Evolutionary conservation across 805 yeast genomes (phyloP).

Genomic region (Huiozyma naganishii): DNA sequence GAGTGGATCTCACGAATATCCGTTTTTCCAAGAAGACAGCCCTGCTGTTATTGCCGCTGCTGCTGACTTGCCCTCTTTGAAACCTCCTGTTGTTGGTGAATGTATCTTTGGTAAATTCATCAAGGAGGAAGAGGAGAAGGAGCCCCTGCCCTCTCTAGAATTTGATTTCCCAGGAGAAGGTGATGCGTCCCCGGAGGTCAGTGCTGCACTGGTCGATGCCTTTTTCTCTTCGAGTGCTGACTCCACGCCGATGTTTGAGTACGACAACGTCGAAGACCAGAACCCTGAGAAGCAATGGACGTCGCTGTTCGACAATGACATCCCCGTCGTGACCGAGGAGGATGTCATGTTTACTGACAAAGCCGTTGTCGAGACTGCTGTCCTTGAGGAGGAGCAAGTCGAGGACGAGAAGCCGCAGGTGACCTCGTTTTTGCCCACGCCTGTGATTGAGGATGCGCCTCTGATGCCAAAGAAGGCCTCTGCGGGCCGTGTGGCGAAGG

Average conservation of each 20-base stretch:
- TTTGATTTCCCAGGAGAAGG: slow-evolving; percentile 1
- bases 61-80: background rate
- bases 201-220: slow-evolving; percentile 56
- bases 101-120: slow-evolving; percentile 19
- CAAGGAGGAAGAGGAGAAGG: slow-evolving; percentile 4
- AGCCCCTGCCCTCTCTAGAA: slow-evolving; percentile 1
- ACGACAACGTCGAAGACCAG: slow-evolving; percentile 16
- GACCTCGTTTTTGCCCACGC: slow-evolving; percentile 26
- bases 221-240: slow-evolving; percentile 31
- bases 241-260: slow-evolving; percentile 53
- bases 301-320: slow-evolving; percentile 43
- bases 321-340: slow-evolving; percentile 30
- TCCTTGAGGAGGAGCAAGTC: slow-evolving; percentile 2
- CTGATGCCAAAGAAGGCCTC: slow-evolving; percentile 8
- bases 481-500: slow-evolving; percentile 17
- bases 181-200: slow-evolving; percentile 27
- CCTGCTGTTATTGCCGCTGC: background rate
- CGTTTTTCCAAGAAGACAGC: background rate
- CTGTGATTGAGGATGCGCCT: slow-evolving; percentile 21
- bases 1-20: background rate
- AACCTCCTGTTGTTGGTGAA: slow-evolving; percentile 15
- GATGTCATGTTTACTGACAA: slow-evolving; percentile 20
- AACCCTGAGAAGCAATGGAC: slow-evolving; percentile 43
- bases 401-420: slow-evolving; percentile 3
- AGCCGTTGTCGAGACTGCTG: slow-evolving; percentile 9